Percentiles rank a stretch among this genome's conserved stretches.
Evolutionary conservation across 176 grass and related monocot genomes (phyloP).

Genomic region (Luzula sylvatica): DNA sequence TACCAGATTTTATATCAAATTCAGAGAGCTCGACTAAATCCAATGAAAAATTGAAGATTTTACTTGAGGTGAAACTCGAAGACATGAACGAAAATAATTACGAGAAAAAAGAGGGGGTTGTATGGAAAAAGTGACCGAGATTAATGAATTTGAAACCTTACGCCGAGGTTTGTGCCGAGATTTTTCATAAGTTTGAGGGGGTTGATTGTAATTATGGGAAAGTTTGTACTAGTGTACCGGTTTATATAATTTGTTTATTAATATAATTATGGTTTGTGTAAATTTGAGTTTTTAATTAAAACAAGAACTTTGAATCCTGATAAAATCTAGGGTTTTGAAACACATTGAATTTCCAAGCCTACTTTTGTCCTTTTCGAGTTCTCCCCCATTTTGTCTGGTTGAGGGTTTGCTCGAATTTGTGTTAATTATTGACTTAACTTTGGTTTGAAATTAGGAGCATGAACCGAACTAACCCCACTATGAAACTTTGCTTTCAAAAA

Average conservation of each 20-base stretch:
- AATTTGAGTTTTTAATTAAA: constrained; percentile 1
- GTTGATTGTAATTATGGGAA: constrained; percentile 14
- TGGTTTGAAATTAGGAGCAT: no score
- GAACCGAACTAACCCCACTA: no score
- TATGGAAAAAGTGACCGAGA: constrained; percentile 33
- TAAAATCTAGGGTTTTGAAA: not conserved
- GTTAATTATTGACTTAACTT: no score
- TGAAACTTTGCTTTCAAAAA: constrained; percentile 1
- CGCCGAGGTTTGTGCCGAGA: constrained; percentile 21
- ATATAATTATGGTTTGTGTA: not conserved
- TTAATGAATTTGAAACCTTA: constrained; percentile 58
- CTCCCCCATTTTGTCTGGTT: no score
- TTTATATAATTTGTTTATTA: constrained; percentile 15
- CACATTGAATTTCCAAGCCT: no score
- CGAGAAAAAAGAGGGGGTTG: constrained; percentile 10
- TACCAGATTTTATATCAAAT: constrained; percentile 54
- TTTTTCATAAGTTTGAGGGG: constrained; percentile 26
- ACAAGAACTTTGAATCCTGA: not conserved
- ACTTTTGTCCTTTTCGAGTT: no score
- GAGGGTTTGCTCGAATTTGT: no score
- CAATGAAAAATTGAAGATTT: constrained; percentile 35
- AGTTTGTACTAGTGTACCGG: constrained; percentile 19
- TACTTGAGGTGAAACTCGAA: constrained; percentile 61
- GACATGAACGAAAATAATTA: constrained; percentile 29
- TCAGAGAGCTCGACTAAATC: constrained; percentile 33